Evolutionary conservation across 2,329 filamentous ascomycete species (phyloP).

Genomic region (Monosporascus sp.): DNA sequence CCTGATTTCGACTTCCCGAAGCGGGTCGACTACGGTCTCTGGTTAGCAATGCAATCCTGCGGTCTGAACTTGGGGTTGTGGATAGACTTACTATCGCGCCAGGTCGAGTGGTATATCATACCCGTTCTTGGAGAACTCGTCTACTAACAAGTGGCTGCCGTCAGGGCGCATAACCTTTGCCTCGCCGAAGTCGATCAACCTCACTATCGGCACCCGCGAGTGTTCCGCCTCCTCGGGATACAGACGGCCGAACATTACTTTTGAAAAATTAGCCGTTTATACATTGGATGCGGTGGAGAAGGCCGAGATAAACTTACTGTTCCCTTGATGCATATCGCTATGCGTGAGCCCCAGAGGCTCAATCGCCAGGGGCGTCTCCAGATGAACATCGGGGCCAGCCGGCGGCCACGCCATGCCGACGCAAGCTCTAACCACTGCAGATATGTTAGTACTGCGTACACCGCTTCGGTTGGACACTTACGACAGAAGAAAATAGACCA

Average conservation of each 20-base stretch:
- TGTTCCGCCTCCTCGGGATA: neutral
- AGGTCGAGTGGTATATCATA: neutral
- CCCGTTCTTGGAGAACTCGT: neutral
- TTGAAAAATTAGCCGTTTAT: neutral
- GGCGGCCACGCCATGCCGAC: neutral
- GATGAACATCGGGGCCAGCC: neutral
- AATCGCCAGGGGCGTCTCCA: neutral
- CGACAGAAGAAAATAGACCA: neutral
- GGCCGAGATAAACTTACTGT: neutral
- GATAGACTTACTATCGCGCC: no score
- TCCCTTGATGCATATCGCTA: neutral
- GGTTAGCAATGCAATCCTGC: neutral
- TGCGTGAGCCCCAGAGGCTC: neutral
- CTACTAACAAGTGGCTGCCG: neutral
- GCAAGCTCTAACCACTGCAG: neutral
- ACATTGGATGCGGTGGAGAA: neutral
- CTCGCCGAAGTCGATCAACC: neutral
- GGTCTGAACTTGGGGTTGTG: no score
- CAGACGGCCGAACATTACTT: neutral
- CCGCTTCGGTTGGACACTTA: neutral
- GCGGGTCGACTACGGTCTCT: neutral
- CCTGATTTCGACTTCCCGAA: neutral
- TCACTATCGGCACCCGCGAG: neutral
- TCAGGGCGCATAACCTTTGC: neutral
- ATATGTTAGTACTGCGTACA: neutral